These are phyloP conservation scores for Lodderomyces oxycetoniae DNA, from an alignment of 1,139 yeast genomes.

Conservation along the genomic window DNA sequence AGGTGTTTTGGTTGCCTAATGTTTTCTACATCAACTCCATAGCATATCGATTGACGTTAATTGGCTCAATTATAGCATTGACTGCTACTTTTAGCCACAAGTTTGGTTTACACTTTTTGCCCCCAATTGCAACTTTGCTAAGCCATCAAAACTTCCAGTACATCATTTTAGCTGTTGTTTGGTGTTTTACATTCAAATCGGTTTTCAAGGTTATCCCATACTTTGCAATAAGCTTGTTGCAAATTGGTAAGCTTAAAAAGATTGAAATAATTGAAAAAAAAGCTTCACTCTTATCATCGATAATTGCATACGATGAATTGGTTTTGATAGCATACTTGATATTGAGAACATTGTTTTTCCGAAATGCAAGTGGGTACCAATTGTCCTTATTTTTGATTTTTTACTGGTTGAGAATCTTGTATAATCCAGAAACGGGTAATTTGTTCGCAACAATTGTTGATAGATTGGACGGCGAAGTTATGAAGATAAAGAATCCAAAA, in stretches of 20 bases:
- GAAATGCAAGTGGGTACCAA: slow-evolving; percentile 67
- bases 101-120: slow-evolving; percentile 50
- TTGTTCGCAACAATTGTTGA: slow-evolving; percentile 39
- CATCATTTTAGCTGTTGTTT: slow-evolving; percentile 47
- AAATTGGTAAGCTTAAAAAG: slow-evolving; percentile 41
- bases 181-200: slow-evolving; percentile 63
- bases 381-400: slow-evolving; percentile 51
- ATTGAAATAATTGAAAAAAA: slow-evolving; percentile 37
- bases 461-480: slow-evolving; percentile 40
- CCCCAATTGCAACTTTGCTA: slow-evolving; percentile 53
- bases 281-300: slow-evolving; percentile 38
- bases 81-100: slow-evolving; percentile 52
- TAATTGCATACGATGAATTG: slow-evolving; percentile 60
- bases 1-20: slow-evolving; percentile 42
- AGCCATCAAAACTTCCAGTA: slow-evolving; percentile 71
- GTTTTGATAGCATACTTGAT: slow-evolving; percentile 47
- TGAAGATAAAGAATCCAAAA: slow-evolving; percentile 41
- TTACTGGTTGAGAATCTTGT: slow-evolving; percentile 66
- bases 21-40: slow-evolving; percentile 41
- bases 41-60: slow-evolving; percentile 49
- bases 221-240: slow-evolving; percentile 52
- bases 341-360: slow-evolving; percentile 56
- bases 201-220: slow-evolving; percentile 63
- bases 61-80: slow-evolving; percentile 56
- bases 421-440: slow-evolving; percentile 45